Percentiles rank a stretch among this genome's conserved stretches.
Evolutionary conservation across 2,329 filamentous ascomycete genomes (phyloP).

Genomic region (Fusarium sp.): DNA sequence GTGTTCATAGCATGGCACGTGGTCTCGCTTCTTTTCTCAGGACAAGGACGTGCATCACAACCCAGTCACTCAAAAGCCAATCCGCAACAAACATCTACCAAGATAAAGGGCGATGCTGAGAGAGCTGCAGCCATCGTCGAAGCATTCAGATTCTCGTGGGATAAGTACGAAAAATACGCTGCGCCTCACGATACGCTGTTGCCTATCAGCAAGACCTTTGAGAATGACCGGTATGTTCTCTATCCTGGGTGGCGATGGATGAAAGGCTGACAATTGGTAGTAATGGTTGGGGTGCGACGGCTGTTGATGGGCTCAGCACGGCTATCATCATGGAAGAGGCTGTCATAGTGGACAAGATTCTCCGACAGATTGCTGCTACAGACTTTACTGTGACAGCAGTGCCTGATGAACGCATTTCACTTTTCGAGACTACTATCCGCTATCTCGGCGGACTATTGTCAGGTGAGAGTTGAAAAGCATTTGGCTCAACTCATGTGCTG

Average conservation of each 20-base stretch:
- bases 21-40: not conserved
- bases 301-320: slow-evolving; percentile 33
- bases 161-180: slow-evolving; percentile 32
- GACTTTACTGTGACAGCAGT: slow-evolving; percentile 26
- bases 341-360: slow-evolving; percentile 30
- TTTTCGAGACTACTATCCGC: slow-evolving; percentile 35
- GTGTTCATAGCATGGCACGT: slow-evolving; percentile 7
- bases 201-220: slow-evolving; percentile 14
- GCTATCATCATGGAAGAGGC: slow-evolving; percentile 35
- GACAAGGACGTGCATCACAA: not conserved
- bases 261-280: not conserved
- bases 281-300: slow-evolving; percentile 38
- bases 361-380: slow-evolving; percentile 20
- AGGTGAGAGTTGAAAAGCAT: not conserved
- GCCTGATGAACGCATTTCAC: slow-evolving; percentile 8
- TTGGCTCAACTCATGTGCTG: not conserved
- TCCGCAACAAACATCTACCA: not conserved
- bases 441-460: slow-evolving; percentile 34
- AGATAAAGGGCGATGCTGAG: not conserved
- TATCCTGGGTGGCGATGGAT: accelerated
- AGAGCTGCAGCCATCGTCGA: slow-evolving; percentile 21
- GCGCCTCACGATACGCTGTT: slow-evolving; percentile 32
- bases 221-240: slow-evolving; percentile 27
- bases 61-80: accelerated
- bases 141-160: slow-evolving; percentile 34